Conservation (phyloP, 2,329 filamentous ascomycete genomes). For the Alternaria alternata region DNA sequence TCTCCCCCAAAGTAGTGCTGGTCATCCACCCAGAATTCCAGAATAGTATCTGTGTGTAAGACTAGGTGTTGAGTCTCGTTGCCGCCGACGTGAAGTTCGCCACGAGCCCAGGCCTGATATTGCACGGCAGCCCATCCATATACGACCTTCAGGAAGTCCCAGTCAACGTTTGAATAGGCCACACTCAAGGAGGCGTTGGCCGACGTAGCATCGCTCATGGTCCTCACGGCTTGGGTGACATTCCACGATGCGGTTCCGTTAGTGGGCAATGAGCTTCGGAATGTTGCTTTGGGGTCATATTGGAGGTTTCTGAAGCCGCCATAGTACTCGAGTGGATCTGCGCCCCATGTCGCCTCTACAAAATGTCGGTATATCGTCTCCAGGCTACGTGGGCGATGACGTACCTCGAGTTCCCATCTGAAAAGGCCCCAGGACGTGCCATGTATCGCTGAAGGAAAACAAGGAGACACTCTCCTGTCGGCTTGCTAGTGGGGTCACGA, state of each 20-base stretch:
- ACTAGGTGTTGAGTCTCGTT: constrained; percentile 48
- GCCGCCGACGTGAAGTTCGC: constrained; percentile 54
- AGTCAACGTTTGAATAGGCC: constrained; percentile 61
- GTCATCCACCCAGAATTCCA: constrained; percentile 64
- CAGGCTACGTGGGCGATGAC: constrained; percentile 18
- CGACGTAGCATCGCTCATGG: constrained; percentile 30
- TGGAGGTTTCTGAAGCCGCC: constrained; percentile 61
- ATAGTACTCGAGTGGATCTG: constrained; percentile 63
- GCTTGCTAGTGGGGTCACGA: constrained; percentile 25
- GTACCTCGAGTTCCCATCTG: constrained; percentile 66
- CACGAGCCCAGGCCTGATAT: constrained; percentile 66
- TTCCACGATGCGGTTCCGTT: constrained; percentile 63
- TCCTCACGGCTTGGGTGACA: constrained; percentile 44
- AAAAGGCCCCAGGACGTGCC: constrained; percentile 66
- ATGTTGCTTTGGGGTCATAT: constrained; percentile 54
- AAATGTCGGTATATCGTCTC: constrained; percentile 19
- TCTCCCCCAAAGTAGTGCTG: constrained; percentile 65
- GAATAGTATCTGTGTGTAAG: constrained; percentile 58
- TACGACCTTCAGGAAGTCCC: constrained; percentile 60
- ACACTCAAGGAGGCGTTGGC: constrained; percentile 55
- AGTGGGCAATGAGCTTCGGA: constrained; percentile 59
- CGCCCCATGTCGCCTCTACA: constrained; percentile 65
- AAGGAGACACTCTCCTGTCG: constrained; percentile 19
- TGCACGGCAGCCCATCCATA: constrained; percentile 68
- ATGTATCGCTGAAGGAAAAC: constrained; percentile 50